Evolutionary conservation across 495 filamentous ascomycete genomes (phyloP), one percentile per base, ranked within the genome.

Genomic region (Neurospora sp.): DNA sequence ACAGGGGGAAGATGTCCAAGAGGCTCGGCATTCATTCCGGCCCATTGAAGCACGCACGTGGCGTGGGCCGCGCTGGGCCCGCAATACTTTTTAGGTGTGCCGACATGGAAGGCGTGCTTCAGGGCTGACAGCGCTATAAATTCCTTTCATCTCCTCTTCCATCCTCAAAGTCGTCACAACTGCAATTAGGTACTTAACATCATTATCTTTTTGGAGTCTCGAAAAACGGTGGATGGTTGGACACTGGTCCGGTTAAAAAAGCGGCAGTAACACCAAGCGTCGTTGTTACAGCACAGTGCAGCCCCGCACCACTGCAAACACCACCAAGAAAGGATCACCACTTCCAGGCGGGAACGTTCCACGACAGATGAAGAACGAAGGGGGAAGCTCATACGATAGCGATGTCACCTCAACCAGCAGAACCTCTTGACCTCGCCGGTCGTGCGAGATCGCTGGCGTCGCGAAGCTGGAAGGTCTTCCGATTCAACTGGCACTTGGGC

Each of bases 401-500:
- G 5, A 53, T 70, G 69, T 44, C 16, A 59, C 27, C 18, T 44
- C 39, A 47, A 18, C 10, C 16, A 10, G 12, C 22, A 45, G 16
- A 8, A 53, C 9, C 44, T 41, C 31, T 70, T 8, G 10, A 53
- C 16, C 7, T 47, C 20, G 7, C 73, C 9, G 65, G 71, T 2
- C 65, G 39, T n/a, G 69, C 71, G 8, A 72, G 47, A 22, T 70
- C 71, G 7, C 31, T 75, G 39, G 73, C 68, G 0, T 76, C 61
- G 6, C 77, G 75, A 4, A 77, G 72, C 10, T 78, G 77, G 78
- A 76, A 77, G 35, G 72, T 80, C 1, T 69, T 89, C 41, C 79
- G 76, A 6, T 80, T 78, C 31, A 88, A 86, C 39, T 93, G 90
- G 90, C 83, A 92, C 77, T 79, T 94, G 5, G 90, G 90, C 0